These are phyloP conservation scores for Euphorbia celastroides DNA, from an alignment of 441 rosid species.

Conservation along the genomic window DNA sequence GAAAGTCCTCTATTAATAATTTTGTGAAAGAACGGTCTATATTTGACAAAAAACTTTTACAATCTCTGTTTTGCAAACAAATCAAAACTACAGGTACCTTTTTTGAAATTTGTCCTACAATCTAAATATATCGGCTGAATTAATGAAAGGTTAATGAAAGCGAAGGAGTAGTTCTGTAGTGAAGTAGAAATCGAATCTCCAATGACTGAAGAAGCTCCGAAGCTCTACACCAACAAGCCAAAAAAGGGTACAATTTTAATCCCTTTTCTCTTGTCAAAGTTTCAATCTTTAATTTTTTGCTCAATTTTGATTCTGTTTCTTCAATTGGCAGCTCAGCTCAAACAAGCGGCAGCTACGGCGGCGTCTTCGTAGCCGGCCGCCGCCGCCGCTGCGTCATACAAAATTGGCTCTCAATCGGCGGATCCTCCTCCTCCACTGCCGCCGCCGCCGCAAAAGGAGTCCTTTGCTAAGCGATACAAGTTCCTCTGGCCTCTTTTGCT, in stretches of 20 bases:
- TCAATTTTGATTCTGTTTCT: slow-evolving; percentile 16
- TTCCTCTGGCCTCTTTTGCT: slow-evolving; percentile 80
- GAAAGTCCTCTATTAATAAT: too few relatives aligned
- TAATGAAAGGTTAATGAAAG: too few relatives aligned
- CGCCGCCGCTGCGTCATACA: slow-evolving; percentile 59
- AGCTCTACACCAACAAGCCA: slow-evolving; percentile 74
- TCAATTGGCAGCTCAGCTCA: slow-evolving; percentile 13
- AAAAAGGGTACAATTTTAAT: slow-evolving; percentile 46
- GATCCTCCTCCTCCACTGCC: slow-evolving; percentile 38
- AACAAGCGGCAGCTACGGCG: slow-evolving; percentile 21
- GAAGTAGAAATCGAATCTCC: neutral
- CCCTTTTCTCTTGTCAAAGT: neutral
- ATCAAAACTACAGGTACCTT: too few relatives aligned
- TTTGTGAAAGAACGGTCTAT: too few relatives aligned
- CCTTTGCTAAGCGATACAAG: slow-evolving; percentile 79
- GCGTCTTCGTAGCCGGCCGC: slow-evolving; percentile 33
- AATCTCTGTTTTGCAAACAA: too few relatives aligned
- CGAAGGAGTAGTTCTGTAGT: neutral
- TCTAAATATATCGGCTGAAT: too few relatives aligned
- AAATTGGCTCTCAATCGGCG: slow-evolving; percentile 43
- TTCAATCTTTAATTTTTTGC: slow-evolving; percentile 7
- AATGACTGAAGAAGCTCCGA: slow-evolving; percentile 57
- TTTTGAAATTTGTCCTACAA: too few relatives aligned
- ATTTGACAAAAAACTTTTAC: too few relatives aligned
- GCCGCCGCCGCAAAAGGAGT: slow-evolving; percentile 55